Evolutionary conservation across 495 filamentous ascomycete genomes (phyloP).

Genomic region (Podospora fimiseda): DNA sequence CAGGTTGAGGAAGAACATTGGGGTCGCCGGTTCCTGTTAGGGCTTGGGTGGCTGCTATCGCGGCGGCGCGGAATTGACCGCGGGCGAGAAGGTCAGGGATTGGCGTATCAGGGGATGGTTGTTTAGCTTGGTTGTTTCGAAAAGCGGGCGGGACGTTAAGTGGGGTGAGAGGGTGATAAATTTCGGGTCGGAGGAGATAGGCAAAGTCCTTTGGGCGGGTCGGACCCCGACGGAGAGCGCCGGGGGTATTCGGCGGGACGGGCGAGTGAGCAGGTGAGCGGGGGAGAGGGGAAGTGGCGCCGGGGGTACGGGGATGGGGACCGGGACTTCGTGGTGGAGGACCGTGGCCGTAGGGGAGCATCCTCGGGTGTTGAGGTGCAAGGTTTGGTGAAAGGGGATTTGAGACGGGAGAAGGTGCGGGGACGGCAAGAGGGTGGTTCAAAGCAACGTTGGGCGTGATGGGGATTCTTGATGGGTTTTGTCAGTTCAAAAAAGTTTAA

Average conservation of each 20-base stretch:
- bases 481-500: background rate
- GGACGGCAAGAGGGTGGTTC: background rate
- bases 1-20: slow-evolving; percentile 19
- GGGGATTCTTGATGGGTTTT: background rate
- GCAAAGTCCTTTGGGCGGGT: slow-evolving; percentile 61
- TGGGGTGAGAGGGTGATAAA: slow-evolving; percentile 72
- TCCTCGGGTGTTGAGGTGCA: slow-evolving; percentile 1
- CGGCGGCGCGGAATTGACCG: slow-evolving; percentile 65
- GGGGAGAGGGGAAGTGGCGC: slow-evolving; percentile 18
- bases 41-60: slow-evolving; percentile 64
- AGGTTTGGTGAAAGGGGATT: slow-evolving; percentile 17
- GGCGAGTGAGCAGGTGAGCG: slow-evolving; percentile 22
- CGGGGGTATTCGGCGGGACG: slow-evolving; percentile 7
- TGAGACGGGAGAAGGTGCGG: slow-evolving; percentile 23
- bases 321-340: slow-evolving; percentile 3
- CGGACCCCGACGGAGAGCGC: slow-evolving; percentile 6
- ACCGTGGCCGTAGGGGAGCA: slow-evolving; percentile 1
- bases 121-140: slow-evolving; percentile 37
- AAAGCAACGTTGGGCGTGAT: slow-evolving; percentile 5
- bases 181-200: slow-evolving; percentile 68
- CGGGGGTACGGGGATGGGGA: slow-evolving; percentile 10
- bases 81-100: slow-evolving; percentile 49
- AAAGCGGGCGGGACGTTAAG: slow-evolving; percentile 61
- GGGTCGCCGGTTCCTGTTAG: slow-evolving; percentile 48
- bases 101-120: slow-evolving; percentile 41